Base-by-base conservation (phyloP, 805 yeast species). In the Wickerhamiella shivajii region DNA sequence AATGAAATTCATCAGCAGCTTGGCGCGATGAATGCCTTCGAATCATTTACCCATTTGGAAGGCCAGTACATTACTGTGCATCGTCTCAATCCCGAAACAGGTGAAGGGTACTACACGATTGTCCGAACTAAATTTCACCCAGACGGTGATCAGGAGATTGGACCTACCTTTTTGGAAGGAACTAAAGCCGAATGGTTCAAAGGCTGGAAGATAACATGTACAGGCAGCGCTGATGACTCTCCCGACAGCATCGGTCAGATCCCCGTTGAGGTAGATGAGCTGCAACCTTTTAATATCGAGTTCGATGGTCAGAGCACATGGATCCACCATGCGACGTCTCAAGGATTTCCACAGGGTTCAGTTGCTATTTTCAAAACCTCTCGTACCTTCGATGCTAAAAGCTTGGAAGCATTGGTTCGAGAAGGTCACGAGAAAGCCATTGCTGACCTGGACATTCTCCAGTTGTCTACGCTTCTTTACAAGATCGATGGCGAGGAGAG, bases 21-120 rank as follows among this genome's bases (percentile, higher is more conserved):
- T 50, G 63, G 61, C 16, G 47, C 56, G 11, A 64, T 60, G 35
- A 60, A 63, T 26, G 92, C 80, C 42, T 79, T 79, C 45, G 96
- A 87, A 55, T 83, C 80, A 78, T 87, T 80, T 52, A 79, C 87
- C 25, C 96, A 87, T 50, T 95, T 80, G 48, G 93, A 84, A 42
- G 94, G 80, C 10, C 93, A 85, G 53, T 87, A 67, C 53, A 80
- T 87, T 38, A 85, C 96, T 0, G 73, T 87, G 35, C 96, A 87
- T 53, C 64, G 97, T 44, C 68, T 74, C 18, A 80, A 81, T 51
- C 77, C 92, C 0, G 67, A 71, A 42, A 73, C 83, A 2, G 97
- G 97, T 2, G 66, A 67, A 38, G 98, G 98, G 2, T 80, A 78
- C 71, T 83, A 79, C 45, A 61, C 90, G 46, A 68, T 87, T 47